Evolutionary conservation across 495 filamentous ascomycete species (phyloP).

Genomic region (Sphaerosporella brunnea): DNA sequence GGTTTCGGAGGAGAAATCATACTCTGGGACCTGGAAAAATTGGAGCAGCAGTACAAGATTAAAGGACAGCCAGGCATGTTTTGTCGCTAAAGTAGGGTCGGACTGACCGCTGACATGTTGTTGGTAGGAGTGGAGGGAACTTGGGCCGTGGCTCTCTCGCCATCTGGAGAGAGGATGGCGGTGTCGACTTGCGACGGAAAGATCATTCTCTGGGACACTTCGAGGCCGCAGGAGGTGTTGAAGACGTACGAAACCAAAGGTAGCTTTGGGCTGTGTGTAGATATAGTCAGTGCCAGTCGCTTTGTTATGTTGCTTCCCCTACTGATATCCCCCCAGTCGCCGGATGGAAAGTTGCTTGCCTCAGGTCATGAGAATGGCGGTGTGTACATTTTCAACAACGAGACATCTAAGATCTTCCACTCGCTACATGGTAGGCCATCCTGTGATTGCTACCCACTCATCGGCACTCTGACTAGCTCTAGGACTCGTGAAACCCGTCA

Average conservation of each 20-base stretch:
- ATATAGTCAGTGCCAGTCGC: constrained; percentile 38
- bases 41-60: constrained; percentile 35
- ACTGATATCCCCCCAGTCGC: constrained; percentile 31
- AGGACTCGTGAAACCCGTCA: constrained; percentile 75
- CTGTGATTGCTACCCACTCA: background rate
- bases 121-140: constrained; percentile 28
- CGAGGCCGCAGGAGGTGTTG: constrained; percentile 37
- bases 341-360: constrained; percentile 69
- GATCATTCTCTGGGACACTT: constrained; percentile 74
- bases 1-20: constrained; percentile 78
- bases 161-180: constrained; percentile 64
- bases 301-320: constrained; percentile 3
- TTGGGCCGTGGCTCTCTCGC: constrained; percentile 75
- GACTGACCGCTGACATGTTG: constrained; percentile 13
- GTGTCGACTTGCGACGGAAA: constrained; percentile 66
- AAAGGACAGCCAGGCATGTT: constrained; percentile 18
- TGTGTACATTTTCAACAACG: constrained; percentile 90
- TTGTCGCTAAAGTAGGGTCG: background rate
- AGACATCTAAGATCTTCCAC: constrained; percentile 67
- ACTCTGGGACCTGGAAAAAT: constrained; percentile 49
- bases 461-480: background rate
- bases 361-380: constrained; percentile 83
- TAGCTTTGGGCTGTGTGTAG: constrained; percentile 74
- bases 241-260: constrained; percentile 78
- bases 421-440: constrained; percentile 55